phyloP scores from a whole-genome alignment of 148 eudicot genomes.

The Spergularia bocconei region DNA sequence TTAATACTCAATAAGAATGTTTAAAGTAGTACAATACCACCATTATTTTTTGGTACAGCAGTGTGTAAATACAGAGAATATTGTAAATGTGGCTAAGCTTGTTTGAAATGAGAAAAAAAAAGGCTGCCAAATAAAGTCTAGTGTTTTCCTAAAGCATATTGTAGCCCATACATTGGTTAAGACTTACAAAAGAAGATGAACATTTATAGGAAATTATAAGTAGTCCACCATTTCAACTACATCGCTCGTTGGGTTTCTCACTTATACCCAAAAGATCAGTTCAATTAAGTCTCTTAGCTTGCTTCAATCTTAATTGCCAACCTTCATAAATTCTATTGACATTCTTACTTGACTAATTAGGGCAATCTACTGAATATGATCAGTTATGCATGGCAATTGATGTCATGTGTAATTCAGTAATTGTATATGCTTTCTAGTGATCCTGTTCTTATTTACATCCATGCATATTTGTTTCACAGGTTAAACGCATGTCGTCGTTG shows the following conservation, averaged over 20 bases:
- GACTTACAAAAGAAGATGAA: background rate
- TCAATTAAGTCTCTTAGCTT: background rate
- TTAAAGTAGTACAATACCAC: too few relatives aligned
- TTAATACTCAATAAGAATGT: too few relatives aligned
- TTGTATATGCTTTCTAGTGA: too few relatives aligned
- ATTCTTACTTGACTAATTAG: too few relatives aligned
- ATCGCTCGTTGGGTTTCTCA: slow-evolving; percentile 16
- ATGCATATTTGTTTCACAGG: too few relatives aligned
- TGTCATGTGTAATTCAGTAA: too few relatives aligned
- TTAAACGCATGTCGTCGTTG: too few relatives aligned
- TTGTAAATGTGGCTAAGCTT: background rate
- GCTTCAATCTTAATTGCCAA: slow-evolving; percentile 6
- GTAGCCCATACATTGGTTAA: slow-evolving; percentile 18
- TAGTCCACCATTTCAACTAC: slow-evolving; percentile 31
- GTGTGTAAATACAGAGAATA: slow-evolving; percentile 12
- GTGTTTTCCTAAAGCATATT: background rate
- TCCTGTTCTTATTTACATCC: too few relatives aligned
- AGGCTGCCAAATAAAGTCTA: slow-evolving; percentile 8
- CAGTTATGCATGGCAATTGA: too few relatives aligned
- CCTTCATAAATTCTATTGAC: background rate
- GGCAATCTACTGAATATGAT: too few relatives aligned
- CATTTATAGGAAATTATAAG: too few relatives aligned
- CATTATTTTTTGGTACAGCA: background rate
- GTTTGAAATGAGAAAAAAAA: slow-evolving; percentile 5
- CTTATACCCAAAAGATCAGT: slow-evolving; percentile 7